Conservation (phyloP, 345 rosid genomes). For the Syzygium aqueum region DNA sequence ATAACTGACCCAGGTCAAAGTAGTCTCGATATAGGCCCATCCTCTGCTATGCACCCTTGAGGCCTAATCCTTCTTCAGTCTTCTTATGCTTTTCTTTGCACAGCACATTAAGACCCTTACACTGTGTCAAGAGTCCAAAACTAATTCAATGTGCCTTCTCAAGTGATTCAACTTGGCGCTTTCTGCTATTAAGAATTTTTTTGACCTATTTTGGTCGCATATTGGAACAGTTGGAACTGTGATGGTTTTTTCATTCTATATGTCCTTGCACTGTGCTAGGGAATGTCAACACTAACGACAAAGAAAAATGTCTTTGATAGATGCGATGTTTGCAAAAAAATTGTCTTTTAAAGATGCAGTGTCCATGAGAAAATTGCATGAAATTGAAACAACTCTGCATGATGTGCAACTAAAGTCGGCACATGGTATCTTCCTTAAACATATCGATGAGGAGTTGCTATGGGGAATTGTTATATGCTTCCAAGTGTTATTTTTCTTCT, state of each 20-base stretch:
- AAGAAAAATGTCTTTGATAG: background rate
- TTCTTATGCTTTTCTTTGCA: background rate
- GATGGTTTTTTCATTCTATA: background rate
- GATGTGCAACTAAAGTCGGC: background rate
- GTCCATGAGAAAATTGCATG: background rate
- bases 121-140: background rate
- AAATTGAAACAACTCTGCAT: background rate
- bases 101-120: background rate
- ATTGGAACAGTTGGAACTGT: background rate
- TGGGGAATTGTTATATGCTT: background rate
- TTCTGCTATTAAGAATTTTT: background rate
- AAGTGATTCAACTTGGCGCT: background rate
- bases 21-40: background rate
- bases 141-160: background rate
- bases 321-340: background rate
- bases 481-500: background rate
- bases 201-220: background rate
- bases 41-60: background rate
- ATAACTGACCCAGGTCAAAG: background rate
- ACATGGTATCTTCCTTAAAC: background rate
- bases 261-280: background rate
- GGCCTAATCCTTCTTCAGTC: background rate
- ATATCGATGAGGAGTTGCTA: background rate
- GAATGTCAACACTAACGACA: background rate
- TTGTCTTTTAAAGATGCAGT: no score